These are phyloP conservation scores for Pontederia paniculata DNA, from an alignment of 176 grass and related monocot species.

Conservation along the genomic window DNA sequence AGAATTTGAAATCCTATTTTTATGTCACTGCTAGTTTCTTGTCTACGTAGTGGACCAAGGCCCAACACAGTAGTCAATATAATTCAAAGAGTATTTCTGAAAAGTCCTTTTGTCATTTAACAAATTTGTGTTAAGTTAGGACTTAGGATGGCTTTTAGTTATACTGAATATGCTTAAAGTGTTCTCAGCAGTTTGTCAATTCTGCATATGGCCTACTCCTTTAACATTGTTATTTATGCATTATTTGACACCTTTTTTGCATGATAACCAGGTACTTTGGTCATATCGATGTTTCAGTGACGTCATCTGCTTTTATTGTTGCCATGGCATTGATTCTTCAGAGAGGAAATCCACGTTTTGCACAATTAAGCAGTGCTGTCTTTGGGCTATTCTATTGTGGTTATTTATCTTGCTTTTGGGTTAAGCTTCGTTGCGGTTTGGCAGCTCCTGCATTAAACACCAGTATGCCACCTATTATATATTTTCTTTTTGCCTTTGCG, in stretches of 20 bases:
- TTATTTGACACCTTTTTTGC: conserved; percentile 14
- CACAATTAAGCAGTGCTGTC: conserved; percentile 88
- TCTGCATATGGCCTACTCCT: background rate
- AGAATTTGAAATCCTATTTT: too few relatives aligned
- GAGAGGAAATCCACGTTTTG: conserved; percentile 92
- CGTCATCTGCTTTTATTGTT: conserved; percentile 69
- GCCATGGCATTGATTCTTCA: conserved; percentile 77
- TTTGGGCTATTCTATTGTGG: conserved; percentile 98
- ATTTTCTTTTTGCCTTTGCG: background rate
- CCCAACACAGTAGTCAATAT: too few relatives aligned
- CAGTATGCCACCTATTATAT: conserved; percentile 33
- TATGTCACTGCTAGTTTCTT: too few relatives aligned
- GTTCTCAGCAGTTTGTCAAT: background rate
- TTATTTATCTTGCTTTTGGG: conserved; percentile 97
- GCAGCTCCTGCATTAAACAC: conserved; percentile 78
- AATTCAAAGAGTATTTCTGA: too few relatives aligned
- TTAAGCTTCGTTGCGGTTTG: conserved; percentile 85
- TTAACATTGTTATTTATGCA: conserved; percentile 21
- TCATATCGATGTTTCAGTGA: conserved; percentile 81
- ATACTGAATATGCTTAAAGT: too few relatives aligned
- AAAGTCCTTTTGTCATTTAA: too few relatives aligned
- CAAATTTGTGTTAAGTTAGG: too few relatives aligned
- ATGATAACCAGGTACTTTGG: conserved; percentile 77
- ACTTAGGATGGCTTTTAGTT: too few relatives aligned
- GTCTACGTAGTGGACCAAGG: too few relatives aligned